phyloP scores from a whole-genome alignment of 352 stramenopile species.

The Phytophthora fragariae region DNA sequence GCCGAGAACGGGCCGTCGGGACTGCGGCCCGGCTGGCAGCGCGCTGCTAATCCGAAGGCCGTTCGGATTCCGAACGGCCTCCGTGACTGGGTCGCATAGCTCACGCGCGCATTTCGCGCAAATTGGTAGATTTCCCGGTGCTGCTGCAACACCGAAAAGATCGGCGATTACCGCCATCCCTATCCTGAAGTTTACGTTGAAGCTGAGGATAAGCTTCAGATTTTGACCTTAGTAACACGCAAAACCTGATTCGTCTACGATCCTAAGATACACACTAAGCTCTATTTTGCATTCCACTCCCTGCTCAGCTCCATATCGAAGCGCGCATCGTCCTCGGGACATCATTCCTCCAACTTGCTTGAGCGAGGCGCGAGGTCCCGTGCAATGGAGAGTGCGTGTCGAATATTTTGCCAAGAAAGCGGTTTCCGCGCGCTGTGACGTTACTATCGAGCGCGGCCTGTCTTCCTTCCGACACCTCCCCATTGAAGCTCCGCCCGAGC shows the following conservation, averaged over 20 bases:
- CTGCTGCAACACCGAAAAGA: constrained; percentile 24
- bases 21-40: not conserved
- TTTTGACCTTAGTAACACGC: constrained; percentile 13
- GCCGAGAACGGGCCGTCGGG: constrained; percentile 10
- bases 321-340: constrained; percentile 11
- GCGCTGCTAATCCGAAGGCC: not conserved
- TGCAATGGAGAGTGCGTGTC: constrained; percentile 11
- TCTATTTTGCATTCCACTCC: constrained; percentile 16
- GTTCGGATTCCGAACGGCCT: not conserved
- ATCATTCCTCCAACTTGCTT: not conserved
- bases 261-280: constrained; percentile 19
- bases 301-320: not conserved
- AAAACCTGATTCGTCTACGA: constrained; percentile 25
- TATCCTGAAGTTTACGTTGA: constrained; percentile 38
- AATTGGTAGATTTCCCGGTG: constrained; percentile 22
- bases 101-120: constrained; percentile 12
- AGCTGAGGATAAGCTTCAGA: constrained; percentile 16
- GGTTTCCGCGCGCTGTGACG: constrained; percentile 29
- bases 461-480: constrained; percentile 23
- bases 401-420: constrained; percentile 34
- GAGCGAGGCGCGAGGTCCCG: not conserved
- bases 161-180: constrained; percentile 12
- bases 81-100: constrained; percentile 22
- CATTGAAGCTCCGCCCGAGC: constrained; percentile 21
- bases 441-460: constrained; percentile 23